Conservation (phyloP, 2,329 filamentous ascomycete genomes). For the Aspergillus glaucus region DNA sequence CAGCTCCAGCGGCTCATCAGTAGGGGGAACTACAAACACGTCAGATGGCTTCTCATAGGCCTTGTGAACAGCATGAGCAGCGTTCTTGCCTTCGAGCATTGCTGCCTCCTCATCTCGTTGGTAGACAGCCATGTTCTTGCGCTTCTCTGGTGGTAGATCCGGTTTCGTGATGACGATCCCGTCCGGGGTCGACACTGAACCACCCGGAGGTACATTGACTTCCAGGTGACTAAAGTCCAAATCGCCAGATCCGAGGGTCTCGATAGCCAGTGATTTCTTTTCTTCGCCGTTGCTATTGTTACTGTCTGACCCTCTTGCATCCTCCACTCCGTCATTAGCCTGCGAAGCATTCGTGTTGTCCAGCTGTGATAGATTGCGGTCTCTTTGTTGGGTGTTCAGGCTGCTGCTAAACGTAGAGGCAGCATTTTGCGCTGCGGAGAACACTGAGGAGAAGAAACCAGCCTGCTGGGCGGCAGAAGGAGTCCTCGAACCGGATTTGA, state of each 20-base stretch:
- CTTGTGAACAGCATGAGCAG: slow-evolving; percentile 55
- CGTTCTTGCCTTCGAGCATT: slow-evolving; percentile 54
- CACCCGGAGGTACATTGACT: slow-evolving; percentile 45
- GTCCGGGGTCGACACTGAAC: slow-evolving; percentile 31
- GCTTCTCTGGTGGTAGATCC: slow-evolving; percentile 24
- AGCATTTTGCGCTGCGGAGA: slow-evolving; percentile 89
- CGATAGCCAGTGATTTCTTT: slow-evolving; percentile 69
- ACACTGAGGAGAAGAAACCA: slow-evolving; percentile 89
- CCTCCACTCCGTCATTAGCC: slow-evolving; percentile 20
- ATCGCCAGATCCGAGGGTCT: slow-evolving; percentile 83
- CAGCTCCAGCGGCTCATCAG: slow-evolving; percentile 27
- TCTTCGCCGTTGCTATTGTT: slow-evolving; percentile 28
- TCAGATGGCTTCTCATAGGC: slow-evolving; percentile 48
- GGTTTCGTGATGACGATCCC: slow-evolving; percentile 33
- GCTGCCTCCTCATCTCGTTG: slow-evolving; percentile 48
- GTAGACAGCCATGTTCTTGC: slow-evolving; percentile 30
- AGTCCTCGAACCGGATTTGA: slow-evolving; percentile 45
- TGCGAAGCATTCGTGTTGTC: slow-evolving; percentile 24
- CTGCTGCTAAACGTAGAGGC: slow-evolving; percentile 69
- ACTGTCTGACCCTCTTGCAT: slow-evolving; percentile 14
- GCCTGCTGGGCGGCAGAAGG: slow-evolving; percentile 47
- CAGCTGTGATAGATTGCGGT: slow-evolving; percentile 28
- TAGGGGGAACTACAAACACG: slow-evolving; percentile 34
- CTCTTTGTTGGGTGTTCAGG: slow-evolving; percentile 47
- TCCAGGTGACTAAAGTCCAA: slow-evolving; percentile 84